A percentile compares a stretch with the other conserved stretches of the same genome.
Conservation (phyloP, 192 early-diverging fungal genomes). For the Coemansia sp. region DNA sequence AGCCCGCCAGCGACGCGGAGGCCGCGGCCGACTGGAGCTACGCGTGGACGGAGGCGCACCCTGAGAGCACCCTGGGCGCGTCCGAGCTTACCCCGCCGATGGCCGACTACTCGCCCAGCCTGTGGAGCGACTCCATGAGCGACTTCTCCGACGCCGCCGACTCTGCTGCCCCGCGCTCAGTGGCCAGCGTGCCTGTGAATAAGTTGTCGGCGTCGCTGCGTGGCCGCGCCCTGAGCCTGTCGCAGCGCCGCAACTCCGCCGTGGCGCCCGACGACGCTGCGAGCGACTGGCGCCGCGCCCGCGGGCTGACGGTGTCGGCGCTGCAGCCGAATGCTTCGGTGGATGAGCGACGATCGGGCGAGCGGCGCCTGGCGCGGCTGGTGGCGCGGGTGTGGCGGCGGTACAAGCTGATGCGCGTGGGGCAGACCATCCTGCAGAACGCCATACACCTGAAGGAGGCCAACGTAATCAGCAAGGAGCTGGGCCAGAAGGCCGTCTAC, state of each 20-base stretch:
- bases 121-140: slow-evolving; percentile 42
- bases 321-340: not conserved
- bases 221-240: slow-evolving; percentile 9
- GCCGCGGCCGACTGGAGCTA: slow-evolving; percentile 71
- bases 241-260: slow-evolving; percentile 18
- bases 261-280: slow-evolving; percentile 8
- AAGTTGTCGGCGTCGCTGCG: slow-evolving; percentile 19
- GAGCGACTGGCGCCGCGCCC: slow-evolving; percentile 11
- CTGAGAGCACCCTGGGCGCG: slow-evolving; percentile 28
- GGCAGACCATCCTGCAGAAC: slow-evolving; percentile 66
- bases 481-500: slow-evolving; percentile 77
- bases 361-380: slow-evolving; percentile 16
- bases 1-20: slow-evolving; percentile 29
- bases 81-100: not conserved
- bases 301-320: slow-evolving; percentile 27
- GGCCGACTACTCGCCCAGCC: slow-evolving; percentile 13
- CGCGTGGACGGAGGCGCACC: slow-evolving; percentile 68
- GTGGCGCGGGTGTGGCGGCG: slow-evolving; percentile 41
- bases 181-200: not conserved
- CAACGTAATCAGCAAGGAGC: slow-evolving; percentile 83
- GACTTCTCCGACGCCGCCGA: slow-evolving; percentile 18
- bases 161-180: not conserved
- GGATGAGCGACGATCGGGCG: not conserved
- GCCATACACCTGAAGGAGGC: slow-evolving; percentile 82
- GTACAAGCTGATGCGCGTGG: slow-evolving; percentile 59